phyloP scores from a whole-genome alignment of 1,284 basidiomycete genomes.

The Volvariella surrecta region DNA sequence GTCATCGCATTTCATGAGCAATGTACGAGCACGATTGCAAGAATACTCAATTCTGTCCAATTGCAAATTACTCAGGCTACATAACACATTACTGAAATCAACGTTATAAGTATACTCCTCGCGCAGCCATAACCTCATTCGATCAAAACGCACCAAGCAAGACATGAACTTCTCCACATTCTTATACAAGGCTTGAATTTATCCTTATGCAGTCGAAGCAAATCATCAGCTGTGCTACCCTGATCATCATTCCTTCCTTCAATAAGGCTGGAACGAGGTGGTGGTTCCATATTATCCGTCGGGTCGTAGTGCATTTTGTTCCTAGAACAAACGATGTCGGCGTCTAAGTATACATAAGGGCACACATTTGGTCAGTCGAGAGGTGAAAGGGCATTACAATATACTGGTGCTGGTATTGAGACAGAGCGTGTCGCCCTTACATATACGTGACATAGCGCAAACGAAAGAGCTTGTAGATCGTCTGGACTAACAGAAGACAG shows the following conservation, averaged over 20 bases:
- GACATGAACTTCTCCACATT: conserved; percentile 58
- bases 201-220: conserved; percentile 45
- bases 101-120: too few species aligned
- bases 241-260: too few species aligned
- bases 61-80: too few species aligned
- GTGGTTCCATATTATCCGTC: conserved; percentile 39
- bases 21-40: too few species aligned
- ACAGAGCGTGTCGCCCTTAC: conserved; percentile 77
- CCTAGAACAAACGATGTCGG: conserved; percentile 75
- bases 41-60: too few species aligned
- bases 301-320: conserved; percentile 79
- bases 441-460: conserved; percentile 75
- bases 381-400: conserved; percentile 50
- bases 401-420: conserved; percentile 77
- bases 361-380: conserved; percentile 3
- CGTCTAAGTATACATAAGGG: conserved; percentile 37
- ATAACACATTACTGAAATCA: too few species aligned
- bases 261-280: conserved; percentile 29
- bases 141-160: conserved; percentile 12
- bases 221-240: conserved; percentile 29
- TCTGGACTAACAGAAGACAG: conserved; percentile 39
- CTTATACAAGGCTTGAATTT: conserved; percentile 40
- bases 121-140: background rate
- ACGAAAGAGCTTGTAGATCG: conserved; percentile 61
- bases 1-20: too few species aligned